These are phyloP conservation scores for Secale cereale DNA, from an alignment of 176 grass and related monocot genomes.

Conservation along the genomic window DNA sequence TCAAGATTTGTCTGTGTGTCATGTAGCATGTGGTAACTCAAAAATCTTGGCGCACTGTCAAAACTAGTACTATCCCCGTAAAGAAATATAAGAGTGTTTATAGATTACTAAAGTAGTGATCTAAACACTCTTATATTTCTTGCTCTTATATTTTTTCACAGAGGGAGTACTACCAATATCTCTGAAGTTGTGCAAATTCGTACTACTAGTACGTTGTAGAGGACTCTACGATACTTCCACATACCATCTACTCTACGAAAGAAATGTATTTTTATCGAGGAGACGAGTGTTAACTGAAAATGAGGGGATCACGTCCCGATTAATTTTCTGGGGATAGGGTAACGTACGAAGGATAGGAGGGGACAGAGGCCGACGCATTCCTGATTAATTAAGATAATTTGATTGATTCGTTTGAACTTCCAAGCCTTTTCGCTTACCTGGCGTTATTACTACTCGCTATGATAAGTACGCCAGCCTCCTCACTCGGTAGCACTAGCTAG, in stretches of 20 bases:
- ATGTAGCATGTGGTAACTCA: background rate
- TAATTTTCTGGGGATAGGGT: background rate
- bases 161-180: no score
- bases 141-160: no score
- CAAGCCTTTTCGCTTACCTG: background rate
- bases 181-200: no score
- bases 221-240: no score
- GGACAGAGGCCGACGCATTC: no score
- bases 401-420: background rate
- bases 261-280: no score
- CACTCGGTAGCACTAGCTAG: background rate
- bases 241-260: no score
- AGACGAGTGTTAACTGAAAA: background rate
- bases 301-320: background rate
- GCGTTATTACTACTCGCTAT: background rate
- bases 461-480: background rate
- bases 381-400: background rate
- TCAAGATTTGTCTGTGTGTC: background rate
- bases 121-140: no score
- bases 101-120: no score
- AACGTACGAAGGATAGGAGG: background rate
- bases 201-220: no score
- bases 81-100: no score
- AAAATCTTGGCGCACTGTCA: background rate
- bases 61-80: background rate